Conservation (phyloP, 352 stramenopile species). For the Thalassiosira exigua region DNA sequence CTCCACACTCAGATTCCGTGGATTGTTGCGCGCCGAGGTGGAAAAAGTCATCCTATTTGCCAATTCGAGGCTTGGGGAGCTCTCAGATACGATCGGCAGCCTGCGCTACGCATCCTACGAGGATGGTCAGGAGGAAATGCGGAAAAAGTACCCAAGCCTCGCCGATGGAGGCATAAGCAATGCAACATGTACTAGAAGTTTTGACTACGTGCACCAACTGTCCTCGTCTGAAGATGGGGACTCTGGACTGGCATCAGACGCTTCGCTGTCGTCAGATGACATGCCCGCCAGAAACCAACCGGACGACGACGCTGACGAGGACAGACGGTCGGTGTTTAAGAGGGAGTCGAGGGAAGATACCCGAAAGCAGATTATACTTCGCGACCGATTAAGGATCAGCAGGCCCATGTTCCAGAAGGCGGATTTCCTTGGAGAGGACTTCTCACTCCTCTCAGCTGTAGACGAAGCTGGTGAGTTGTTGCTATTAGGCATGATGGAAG, state of each 20-base stretch:
- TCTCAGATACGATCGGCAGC: constrained; percentile 79
- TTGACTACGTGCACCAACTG: neutral
- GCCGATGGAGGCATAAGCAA: constrained; percentile 74
- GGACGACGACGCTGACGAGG: constrained; percentile 13
- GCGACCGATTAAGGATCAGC: constrained; percentile 55
- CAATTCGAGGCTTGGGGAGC: constrained; percentile 75
- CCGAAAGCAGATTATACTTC: constrained; percentile 42
- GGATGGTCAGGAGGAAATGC: constrained; percentile 52
- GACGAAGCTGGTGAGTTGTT: constrained; percentile 64
- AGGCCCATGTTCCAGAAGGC: constrained; percentile 79
- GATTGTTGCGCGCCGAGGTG: constrained; percentile 76
- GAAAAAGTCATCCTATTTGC: constrained; percentile 83
- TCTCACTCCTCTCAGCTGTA: constrained; percentile 78
- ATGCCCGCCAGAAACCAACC: too few relatives aligned
- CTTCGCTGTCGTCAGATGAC: constrained; percentile 73
- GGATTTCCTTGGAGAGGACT: constrained; percentile 82
- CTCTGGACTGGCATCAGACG: constrained; percentile 7
- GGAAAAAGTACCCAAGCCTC: constrained; percentile 47
- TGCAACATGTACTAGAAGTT: constrained; percentile 27
- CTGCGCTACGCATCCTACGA: constrained; percentile 78
- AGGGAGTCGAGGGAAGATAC: constrained; percentile 43
- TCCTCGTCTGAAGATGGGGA: constrained; percentile 38
- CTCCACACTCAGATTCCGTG: constrained; percentile 59
- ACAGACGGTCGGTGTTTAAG: constrained; percentile 22
- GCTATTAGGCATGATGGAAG: too few relatives aligned